phyloP scores from a whole-genome alignment of 768 basidiomycete species.

The Cystobasidium onofrii region DNA sequence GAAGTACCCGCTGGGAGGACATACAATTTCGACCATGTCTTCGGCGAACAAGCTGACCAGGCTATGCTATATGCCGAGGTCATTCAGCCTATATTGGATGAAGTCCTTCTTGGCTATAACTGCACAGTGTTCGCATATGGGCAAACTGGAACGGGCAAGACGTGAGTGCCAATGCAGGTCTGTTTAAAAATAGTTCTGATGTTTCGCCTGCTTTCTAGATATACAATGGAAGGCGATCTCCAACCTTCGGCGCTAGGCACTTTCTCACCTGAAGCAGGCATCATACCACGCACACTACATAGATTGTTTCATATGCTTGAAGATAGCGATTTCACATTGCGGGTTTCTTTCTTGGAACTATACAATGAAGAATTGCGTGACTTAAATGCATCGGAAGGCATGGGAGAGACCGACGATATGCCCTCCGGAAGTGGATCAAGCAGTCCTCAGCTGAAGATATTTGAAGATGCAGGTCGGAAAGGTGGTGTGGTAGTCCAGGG shows the following conservation, averaged over 20 bases:
- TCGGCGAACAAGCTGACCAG: conserved; percentile 95
- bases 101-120: conserved; percentile 92
- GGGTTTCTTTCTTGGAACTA: conserved; percentile 85
- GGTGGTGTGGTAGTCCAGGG: conserved; percentile 84
- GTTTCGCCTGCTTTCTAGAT: conserved; percentile 46
- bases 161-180: conserved; percentile 55
- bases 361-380: conserved; percentile 99
- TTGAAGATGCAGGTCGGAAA: conserved; percentile 78
- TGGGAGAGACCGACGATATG: conserved; percentile 48
- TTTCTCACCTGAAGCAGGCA: conserved; percentile 80
- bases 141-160: conserved; percentile 97
- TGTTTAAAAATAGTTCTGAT: too few relatives aligned
- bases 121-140: conserved; percentile 89
- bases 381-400: conserved; percentile 53
- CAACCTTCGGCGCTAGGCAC: conserved; percentile 67
- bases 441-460: conserved; percentile 65
- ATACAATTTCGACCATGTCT: conserved; percentile 90
- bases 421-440: background rate
- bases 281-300: conserved; percentile 89
- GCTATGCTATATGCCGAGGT: conserved; percentile 88
- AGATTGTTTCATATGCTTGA: conserved; percentile 84
- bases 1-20: conserved; percentile 49
- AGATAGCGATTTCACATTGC: conserved; percentile 77
- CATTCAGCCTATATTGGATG: conserved; percentile 80
- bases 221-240: conserved; percentile 97